phyloP scores from a whole-genome alignment of 768 basidiomycete species.

The Trametes villosa region DNA sequence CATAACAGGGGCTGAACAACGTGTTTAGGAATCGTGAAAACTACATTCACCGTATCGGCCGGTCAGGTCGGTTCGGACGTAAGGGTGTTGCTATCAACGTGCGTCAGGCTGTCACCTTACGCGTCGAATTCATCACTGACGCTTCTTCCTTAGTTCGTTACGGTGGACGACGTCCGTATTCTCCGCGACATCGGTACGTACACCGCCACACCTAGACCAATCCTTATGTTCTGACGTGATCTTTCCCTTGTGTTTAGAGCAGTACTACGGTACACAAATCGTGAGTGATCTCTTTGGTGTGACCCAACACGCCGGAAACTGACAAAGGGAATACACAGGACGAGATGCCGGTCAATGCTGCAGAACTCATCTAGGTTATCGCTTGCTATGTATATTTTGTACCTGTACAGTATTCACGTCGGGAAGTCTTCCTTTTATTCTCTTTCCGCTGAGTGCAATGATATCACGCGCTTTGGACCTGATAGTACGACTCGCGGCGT shows the following conservation, averaged over 20 bases:
- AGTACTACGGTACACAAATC: constrained; percentile 96
- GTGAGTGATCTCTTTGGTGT: constrained; percentile 45
- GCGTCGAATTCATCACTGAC: not conserved
- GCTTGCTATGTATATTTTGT: constrained; percentile 21
- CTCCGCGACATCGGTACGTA: constrained; percentile 91
- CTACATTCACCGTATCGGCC: constrained; percentile 99
- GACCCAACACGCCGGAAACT: constrained; percentile 30
- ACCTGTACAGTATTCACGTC: constrained; percentile 24
- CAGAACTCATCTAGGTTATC: constrained; percentile 79
- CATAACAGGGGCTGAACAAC: not conserved
- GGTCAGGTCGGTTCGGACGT: constrained; percentile 97
- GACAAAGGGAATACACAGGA: constrained; percentile 57
- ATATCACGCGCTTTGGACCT: constrained; percentile 16
- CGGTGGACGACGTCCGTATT: constrained; percentile 94
- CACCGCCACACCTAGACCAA: not conserved
- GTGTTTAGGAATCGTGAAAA: constrained; percentile 87
- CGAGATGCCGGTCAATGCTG: constrained; percentile 99
- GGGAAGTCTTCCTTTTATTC: constrained; percentile 20
- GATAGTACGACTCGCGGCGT: not conserved
- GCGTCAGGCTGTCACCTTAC: constrained; percentile 32
- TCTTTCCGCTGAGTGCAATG: constrained; percentile 20
- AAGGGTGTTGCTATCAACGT: constrained; percentile 99
- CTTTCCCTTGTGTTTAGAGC: constrained; percentile 55
- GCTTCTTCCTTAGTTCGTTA: constrained; percentile 74
- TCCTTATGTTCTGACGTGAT: not conserved